Evolutionary conservation across 2,329 filamentous ascomycete genomes (phyloP).

Genomic region (Tolypocladium ophioglossoides): DNA sequence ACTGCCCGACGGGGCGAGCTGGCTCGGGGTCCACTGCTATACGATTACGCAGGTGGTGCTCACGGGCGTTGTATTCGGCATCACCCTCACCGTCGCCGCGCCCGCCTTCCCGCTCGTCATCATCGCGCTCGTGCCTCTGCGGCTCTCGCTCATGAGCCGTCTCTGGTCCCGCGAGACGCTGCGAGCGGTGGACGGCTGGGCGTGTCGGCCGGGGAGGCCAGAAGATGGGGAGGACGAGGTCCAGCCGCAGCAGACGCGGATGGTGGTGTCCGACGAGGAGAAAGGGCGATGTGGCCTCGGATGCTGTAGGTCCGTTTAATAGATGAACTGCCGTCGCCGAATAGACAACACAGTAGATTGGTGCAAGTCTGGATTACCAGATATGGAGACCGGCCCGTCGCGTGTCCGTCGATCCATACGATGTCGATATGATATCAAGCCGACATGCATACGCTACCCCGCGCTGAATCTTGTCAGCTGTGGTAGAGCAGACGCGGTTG

Average conservation of each 20-base stretch:
- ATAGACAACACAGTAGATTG: too few relatives aligned
- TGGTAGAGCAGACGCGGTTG: too few relatives aligned
- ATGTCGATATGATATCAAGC: too few relatives aligned
- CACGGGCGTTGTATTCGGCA: conserved; percentile 49
- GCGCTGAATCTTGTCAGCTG: too few relatives aligned
- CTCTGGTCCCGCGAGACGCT: conserved; percentile 50
- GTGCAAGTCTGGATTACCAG: too few relatives aligned
- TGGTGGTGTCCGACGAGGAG: conserved; percentile 1
- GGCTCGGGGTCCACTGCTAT: conserved; percentile 46
- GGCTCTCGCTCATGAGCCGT: conserved; percentile 47
- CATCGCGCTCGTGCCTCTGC: conserved; percentile 51
- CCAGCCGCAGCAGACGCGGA: background rate
- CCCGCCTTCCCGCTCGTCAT: conserved; percentile 55
- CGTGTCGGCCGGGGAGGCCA: conserved; percentile 40
- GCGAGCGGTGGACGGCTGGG: conserved; percentile 32
- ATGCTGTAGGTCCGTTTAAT: too few relatives aligned
- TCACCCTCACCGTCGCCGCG: conserved; percentile 52
- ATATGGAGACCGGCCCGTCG: too few relatives aligned
- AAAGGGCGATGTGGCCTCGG: background rate
- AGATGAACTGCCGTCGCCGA: too few relatives aligned
- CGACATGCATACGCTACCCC: too few relatives aligned
- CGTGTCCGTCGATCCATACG: too few relatives aligned
- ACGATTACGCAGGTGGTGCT: conserved; percentile 47
- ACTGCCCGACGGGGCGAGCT: conserved; percentile 33
- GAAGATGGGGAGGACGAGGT: conserved; percentile 28